These are phyloP conservation scores for Stagonosporopsis vannaccii DNA, from an alignment of 2,329 filamentous ascomycete genomes.

Conservation along the genomic window DNA sequence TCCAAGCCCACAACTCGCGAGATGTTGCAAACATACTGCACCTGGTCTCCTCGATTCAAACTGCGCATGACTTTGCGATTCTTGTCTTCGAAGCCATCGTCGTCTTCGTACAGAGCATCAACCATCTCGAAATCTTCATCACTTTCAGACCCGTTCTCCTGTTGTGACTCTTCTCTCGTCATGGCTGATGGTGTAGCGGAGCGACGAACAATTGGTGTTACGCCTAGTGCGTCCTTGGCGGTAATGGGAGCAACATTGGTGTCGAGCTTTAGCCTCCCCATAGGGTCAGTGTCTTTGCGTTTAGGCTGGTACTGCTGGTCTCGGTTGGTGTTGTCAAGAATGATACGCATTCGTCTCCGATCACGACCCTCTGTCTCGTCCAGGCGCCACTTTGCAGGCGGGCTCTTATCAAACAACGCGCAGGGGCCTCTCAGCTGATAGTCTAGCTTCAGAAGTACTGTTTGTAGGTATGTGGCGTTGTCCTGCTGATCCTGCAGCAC, in stretches of 20 bases:
- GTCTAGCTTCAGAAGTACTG: slow-evolving; percentile 79
- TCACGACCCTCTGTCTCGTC: slow-evolving; percentile 96
- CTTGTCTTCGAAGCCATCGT: slow-evolving; percentile 93
- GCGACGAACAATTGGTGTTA: slow-evolving; percentile 36
- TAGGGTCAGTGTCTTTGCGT: slow-evolving; percentile 67
- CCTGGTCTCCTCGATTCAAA: slow-evolving; percentile 86
- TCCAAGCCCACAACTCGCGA: slow-evolving; percentile 94
- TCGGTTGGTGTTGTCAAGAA: slow-evolving; percentile 74
- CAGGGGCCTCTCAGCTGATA: slow-evolving; percentile 79
- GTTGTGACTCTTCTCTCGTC: slow-evolving; percentile 23
- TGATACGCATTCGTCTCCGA: slow-evolving; percentile 86
- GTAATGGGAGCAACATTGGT: slow-evolving; percentile 50
- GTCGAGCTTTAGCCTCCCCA: slow-evolving; percentile 57
- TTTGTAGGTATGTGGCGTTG: slow-evolving; percentile 77
- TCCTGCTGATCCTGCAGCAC: slow-evolving; percentile 93
- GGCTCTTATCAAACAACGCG: slow-evolving; percentile 75
- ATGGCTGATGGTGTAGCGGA: slow-evolving; percentile 33
- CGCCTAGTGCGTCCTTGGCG: slow-evolving; percentile 36
- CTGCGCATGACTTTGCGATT: slow-evolving; percentile 97
- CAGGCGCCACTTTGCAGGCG: slow-evolving; percentile 81
- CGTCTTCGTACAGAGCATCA: slow-evolving; percentile 86
- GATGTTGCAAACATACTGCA: slow-evolving; percentile 93
- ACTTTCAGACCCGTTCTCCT: slow-evolving; percentile 53
- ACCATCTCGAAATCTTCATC: slow-evolving; percentile 97
- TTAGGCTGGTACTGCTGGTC: slow-evolving; percentile 86